phyloP scores from a whole-genome alignment of 768 basidiomycete genomes.

The Guyanaporus albipodus region DNA sequence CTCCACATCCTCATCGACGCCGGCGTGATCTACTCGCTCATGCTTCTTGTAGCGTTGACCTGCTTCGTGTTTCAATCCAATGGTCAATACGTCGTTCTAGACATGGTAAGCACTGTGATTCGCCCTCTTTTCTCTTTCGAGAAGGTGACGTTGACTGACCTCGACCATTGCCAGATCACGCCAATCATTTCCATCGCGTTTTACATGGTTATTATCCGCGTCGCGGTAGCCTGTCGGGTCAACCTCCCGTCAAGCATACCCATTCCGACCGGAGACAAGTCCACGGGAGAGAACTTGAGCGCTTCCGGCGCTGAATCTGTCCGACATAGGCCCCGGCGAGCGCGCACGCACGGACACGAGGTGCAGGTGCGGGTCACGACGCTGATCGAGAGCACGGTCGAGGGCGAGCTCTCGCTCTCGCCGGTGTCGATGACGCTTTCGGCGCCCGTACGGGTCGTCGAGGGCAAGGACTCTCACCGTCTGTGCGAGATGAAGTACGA shows the following conservation, averaged over 20 bases:
- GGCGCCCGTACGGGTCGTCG: too few relatives aligned
- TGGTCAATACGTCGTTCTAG: slow-evolving; percentile 8
- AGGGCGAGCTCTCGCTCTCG: too few relatives aligned
- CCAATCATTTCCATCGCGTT: slow-evolving; percentile 15
- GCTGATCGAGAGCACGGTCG: neutral
- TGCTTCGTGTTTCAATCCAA: neutral
- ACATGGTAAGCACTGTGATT: slow-evolving; percentile 3
- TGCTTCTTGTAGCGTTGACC: slow-evolving; percentile 4
- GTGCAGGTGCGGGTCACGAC: neutral
- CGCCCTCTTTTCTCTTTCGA: neutral
- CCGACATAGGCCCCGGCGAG: too few relatives aligned
- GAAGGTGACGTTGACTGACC: neutral
- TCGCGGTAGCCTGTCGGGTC: neutral
- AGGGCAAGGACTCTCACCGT: too few relatives aligned
- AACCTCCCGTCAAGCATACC: neutral
- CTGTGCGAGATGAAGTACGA: too few relatives aligned
- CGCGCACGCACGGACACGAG: too few relatives aligned
- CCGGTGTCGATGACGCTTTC: too few relatives aligned
- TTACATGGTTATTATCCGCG: slow-evolving; percentile 11
- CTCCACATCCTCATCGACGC: slow-evolving; percentile 3
- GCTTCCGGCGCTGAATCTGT: too few relatives aligned
- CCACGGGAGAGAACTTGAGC: neutral
- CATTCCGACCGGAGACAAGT: neutral
- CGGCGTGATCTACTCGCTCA: slow-evolving; percentile 6
- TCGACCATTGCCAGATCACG: neutral